These are phyloP conservation scores for Thermochaetoides thermophila DNA, from an alignment of 495 filamentous ascomycete genomes.

Conservation along the genomic window DNA sequence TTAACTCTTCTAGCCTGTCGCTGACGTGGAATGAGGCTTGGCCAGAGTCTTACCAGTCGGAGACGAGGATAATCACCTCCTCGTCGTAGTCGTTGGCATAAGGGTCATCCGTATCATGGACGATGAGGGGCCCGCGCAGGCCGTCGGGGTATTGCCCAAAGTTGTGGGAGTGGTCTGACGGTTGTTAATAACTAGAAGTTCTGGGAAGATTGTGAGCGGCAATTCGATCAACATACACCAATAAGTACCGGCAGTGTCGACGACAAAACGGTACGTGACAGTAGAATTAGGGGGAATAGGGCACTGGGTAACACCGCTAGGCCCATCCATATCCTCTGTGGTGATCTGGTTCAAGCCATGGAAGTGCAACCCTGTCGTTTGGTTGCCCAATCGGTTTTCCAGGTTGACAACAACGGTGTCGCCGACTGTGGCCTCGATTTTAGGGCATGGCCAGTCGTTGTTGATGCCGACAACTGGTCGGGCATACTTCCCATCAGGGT, in stretches of 20 bases:
- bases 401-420: conserved; percentile 57
- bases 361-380: conserved; percentile 63
- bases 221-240: conserved; percentile 52
- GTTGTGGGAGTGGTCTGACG: conserved; percentile 53
- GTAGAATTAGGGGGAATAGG: conserved; percentile 45
- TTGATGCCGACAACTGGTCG: conserved; percentile 71
- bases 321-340: conserved; percentile 61
- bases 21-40: background rate
- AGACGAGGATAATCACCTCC: conserved; percentile 41
- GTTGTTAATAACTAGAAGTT: conserved; percentile 11
- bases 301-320: conserved; percentile 55
- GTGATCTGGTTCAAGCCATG: conserved; percentile 65
- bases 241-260: conserved; percentile 55
- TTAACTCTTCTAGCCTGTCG: conserved; percentile 29
- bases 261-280: conserved; percentile 54
- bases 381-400: conserved; percentile 56
- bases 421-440: conserved; percentile 53
- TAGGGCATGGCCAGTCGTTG: conserved; percentile 55
- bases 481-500: conserved; percentile 51
- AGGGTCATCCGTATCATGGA: conserved; percentile 52
- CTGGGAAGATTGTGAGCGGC: background rate
- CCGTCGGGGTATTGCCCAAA: conserved; percentile 65
- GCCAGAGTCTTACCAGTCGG: conserved; percentile 44
- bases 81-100: conserved; percentile 50
- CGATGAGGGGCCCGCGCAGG: conserved; percentile 53